Conservation (phyloP, 23 red algal species). For the Gracilaria caudata region DNA sequence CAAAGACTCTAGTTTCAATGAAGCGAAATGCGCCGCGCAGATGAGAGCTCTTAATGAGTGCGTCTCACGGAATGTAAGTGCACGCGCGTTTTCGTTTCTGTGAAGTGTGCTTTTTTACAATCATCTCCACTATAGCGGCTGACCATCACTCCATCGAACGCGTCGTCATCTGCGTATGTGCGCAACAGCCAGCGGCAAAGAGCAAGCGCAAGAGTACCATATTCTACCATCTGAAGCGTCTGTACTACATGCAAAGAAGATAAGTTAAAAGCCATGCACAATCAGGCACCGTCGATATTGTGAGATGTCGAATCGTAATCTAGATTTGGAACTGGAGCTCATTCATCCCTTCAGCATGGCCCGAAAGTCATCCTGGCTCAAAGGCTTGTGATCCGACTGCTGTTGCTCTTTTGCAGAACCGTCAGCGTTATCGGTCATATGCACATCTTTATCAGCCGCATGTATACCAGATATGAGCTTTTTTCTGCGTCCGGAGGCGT, state of each 20-base stretch:
- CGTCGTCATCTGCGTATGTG: background rate
- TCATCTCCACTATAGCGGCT: no score
- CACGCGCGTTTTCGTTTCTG: background rate
- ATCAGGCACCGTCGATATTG: no score
- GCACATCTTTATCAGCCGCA: background rate
- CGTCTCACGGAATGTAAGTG: constrained; percentile 49
- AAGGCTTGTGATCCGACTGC: constrained; percentile 2
- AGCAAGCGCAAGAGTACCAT: constrained; percentile 79
- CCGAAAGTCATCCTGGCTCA: constrained; percentile 61
- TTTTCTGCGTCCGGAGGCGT: background rate
- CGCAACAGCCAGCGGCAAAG: constrained; percentile 18
- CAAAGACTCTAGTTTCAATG: constrained; percentile 69
- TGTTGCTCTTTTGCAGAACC: background rate
- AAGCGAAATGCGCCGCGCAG: constrained; percentile 45
- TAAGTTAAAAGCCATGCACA: background rate
- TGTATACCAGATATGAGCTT: background rate
- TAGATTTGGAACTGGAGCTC: background rate
- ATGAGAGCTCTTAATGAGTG: constrained; percentile 71
- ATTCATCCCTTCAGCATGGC: constrained; percentile 44
- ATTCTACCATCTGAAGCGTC: constrained; percentile 87
- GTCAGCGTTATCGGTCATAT: background rate
- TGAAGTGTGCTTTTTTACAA: background rate
- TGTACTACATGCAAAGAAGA: constrained; percentile 88
- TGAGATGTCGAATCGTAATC: no score
- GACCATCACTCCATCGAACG: background rate